Evolutionary conservation across 805 yeast species (phyloP).

Genomic region (Kregervanrija fluxuum): DNA sequence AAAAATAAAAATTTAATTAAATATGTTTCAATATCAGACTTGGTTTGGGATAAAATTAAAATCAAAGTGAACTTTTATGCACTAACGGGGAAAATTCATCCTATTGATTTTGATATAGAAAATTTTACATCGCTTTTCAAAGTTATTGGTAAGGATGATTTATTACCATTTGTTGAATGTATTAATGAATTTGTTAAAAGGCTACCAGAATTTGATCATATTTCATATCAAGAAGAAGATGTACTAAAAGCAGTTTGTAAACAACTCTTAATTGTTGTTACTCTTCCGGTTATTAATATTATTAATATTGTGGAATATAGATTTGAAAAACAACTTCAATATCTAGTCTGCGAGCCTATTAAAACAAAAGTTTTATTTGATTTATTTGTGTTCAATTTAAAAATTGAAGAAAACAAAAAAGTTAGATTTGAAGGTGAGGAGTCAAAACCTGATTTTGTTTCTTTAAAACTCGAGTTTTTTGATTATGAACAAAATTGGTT

Average conservation of each 20-base stretch:
- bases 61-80: constrained; percentile 25
- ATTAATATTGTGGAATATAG: constrained; percentile 50
- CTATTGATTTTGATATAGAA: constrained; percentile 9
- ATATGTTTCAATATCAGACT: constrained; percentile 16
- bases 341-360: constrained; percentile 61
- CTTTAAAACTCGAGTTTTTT: constrained; percentile 19
- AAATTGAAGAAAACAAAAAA: constrained; percentile 19
- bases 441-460: constrained; percentile 8
- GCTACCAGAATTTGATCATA: constrained; percentile 5
- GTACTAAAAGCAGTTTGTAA: constrained; percentile 4
- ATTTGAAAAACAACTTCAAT: constrained; percentile 34
- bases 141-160: constrained; percentile 11
- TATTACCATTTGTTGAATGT: constrained; percentile 5
- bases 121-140: constrained; percentile 6
- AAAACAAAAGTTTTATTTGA: constrained; percentile 33
- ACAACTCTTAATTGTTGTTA: constrained; percentile 41
- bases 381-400: constrained; percentile 12
- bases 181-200: constrained; percentile 10
- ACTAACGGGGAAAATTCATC: constrained; percentile 14
- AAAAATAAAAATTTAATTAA: constrained; percentile 9
- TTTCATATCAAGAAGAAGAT: constrained; percentile 1
- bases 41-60: constrained; percentile 14
- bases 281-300: constrained; percentile 52
- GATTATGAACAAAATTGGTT: constrained; percentile 62
- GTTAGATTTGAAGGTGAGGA: constrained; percentile 22